Percentiles rank a stretch among this genome's conserved stretches.
phyloP scores from a whole-genome alignment of 192 early-diverging fungal species.

The Backusella macrospora region DNA sequence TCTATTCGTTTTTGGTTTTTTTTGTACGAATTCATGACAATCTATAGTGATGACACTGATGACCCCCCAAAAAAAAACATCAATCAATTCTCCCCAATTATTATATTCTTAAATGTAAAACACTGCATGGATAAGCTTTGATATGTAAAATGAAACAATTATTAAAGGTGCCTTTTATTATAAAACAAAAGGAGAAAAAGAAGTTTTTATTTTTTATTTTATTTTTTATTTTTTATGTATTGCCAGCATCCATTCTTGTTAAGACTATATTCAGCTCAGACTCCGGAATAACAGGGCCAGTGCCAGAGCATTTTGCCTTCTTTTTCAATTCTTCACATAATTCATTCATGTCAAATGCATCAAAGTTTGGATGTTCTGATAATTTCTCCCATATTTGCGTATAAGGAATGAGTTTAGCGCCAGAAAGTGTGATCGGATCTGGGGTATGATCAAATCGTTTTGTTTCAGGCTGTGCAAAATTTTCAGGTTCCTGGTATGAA shows the following conservation, averaged over 20 bases:
- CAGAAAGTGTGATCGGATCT: conserved; percentile 11
- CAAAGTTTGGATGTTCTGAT: conserved; percentile 59
- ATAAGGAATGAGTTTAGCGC: conserved; percentile 42
- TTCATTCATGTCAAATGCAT: conserved; percentile 54
- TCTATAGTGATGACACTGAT: too few species aligned
- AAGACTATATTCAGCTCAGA: conserved; percentile 35
- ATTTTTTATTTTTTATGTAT: too few species aligned
- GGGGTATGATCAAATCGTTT: conserved; percentile 29
- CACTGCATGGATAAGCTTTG: too few species aligned
- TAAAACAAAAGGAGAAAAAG: background rate
- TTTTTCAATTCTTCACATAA: conserved; percentile 54
- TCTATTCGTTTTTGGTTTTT: too few species aligned
- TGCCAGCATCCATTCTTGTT: conserved; percentile 6
- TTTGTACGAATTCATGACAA: too few species aligned
- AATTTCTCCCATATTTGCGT: conserved; percentile 59
- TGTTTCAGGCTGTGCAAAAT: conserved; percentile 11
- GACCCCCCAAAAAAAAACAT: too few species aligned
- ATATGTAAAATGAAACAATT: too few species aligned
- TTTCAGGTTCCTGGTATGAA: background rate
- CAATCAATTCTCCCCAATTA: too few species aligned
- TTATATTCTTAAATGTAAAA: too few species aligned
- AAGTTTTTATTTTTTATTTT: too few species aligned
- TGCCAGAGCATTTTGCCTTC: conserved; percentile 61
- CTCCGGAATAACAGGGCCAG: conserved; percentile 57
- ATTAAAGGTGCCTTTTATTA: background rate